Base-by-base conservation (phyloP, 306 rosid genomes). In the Inga leiocalycina region DNA sequence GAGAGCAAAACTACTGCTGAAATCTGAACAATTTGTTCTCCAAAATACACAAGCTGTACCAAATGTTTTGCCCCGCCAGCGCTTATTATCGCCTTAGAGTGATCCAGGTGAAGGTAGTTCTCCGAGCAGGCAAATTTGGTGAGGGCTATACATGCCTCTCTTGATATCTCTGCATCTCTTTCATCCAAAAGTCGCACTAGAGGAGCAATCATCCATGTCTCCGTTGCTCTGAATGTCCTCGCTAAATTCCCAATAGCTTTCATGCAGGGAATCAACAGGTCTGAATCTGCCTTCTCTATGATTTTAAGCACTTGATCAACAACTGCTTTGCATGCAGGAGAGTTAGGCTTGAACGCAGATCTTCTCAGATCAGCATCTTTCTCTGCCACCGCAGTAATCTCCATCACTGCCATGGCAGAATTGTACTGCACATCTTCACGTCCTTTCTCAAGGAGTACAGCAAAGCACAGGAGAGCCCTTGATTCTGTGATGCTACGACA, bases 361-460 rank as follows among this genome's bases (percentile, higher is more conserved):
- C 91, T 84, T 87, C 99, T 91, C 83, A 96, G 82, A 3, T 96
- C 98, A 1, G 98, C 76, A 77, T 96, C 97, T 79, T 81, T 83
- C 94, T 94, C 99, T 1, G 99, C 99, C 77, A 94, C 88, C 0
- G 97, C 89, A 0, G 98, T 91, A 37, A 96, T 96, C 90, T 94
- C 98, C 97, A 93, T 94, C 82, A 96, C 83, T 0, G 99, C 97
- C 98, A 96, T 87, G 46, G 99, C 98, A 13, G 97, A 96, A 88
- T 94, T 86, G 78, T 77, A 87, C 78, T 91, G 91, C 62, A 92
- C 99, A 12, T 88, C 90, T 75, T 89, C 87, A 0, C 89, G 83
- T 20, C 99, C 99, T 56, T 90, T 94, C 84, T 96, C 98, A 22
- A 96, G 88, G 8, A 96, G 87, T 65, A 94, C 93, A 0, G 99